A percentile compares a stretch with the other conserved stretches of the same genome.
phyloP scores from a whole-genome alignment of 1,284 basidiomycete genomes.

The Lentinus polychrous region DNA sequence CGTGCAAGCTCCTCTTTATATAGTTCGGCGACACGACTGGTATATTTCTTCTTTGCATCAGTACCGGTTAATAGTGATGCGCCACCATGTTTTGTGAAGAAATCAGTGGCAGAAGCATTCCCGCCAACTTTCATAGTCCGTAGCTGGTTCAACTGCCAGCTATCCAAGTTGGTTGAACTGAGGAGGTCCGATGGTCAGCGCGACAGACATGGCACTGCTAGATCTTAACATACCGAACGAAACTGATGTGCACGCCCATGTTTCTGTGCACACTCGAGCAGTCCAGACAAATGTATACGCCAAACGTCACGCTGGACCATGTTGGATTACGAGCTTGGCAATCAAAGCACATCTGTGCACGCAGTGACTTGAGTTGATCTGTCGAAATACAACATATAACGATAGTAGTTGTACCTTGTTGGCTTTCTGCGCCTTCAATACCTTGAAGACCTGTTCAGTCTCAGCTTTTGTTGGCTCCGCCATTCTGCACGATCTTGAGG shows the following conservation, averaged over 20 bases:
- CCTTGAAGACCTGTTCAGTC: slow-evolving; percentile 72
- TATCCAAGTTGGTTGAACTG: slow-evolving; percentile 95
- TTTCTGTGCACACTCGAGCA: slow-evolving; percentile 95
- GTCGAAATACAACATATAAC: background rate
- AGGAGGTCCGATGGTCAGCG: background rate
- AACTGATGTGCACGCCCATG: slow-evolving; percentile 97
- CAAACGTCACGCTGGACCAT: slow-evolving; percentile 96
- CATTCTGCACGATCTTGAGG: slow-evolving; percentile 31
- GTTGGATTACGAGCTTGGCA: slow-evolving; percentile 96
- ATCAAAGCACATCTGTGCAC: slow-evolving; percentile 87
- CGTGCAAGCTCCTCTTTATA: slow-evolving; percentile 92
- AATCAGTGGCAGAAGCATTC: slow-evolving; percentile 85
- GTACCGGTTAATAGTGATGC: slow-evolving; percentile 62
- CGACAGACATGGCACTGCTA: background rate
- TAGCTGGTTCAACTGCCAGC: slow-evolving; percentile 88
- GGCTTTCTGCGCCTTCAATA: slow-evolving; percentile 75
- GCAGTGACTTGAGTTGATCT: background rate
- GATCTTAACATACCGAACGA: slow-evolving; percentile 65
- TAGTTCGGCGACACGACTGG: slow-evolving; percentile 73
- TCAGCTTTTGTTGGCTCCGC: slow-evolving; percentile 70
- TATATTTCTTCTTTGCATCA: slow-evolving; percentile 88
- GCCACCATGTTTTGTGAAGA: slow-evolving; percentile 86
- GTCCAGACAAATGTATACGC: slow-evolving; percentile 96
- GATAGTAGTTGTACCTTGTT: slow-evolving; percentile 65
- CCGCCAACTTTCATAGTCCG: slow-evolving; percentile 97